Conservation (phyloP, 1,284 basidiomycete genomes). For the Phellinidium pouzarii region DNA sequence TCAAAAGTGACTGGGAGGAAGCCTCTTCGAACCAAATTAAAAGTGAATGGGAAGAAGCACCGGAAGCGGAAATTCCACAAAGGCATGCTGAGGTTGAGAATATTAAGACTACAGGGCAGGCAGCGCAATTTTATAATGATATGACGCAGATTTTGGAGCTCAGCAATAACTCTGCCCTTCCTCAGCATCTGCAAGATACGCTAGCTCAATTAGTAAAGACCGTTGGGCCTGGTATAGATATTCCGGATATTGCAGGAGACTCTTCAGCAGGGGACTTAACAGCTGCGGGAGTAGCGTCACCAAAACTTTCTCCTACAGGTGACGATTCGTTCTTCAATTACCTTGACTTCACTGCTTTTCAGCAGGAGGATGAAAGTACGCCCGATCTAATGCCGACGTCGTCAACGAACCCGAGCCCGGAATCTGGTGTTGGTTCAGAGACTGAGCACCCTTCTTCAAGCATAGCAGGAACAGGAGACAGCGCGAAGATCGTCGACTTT, state of each 20-base stretch:
- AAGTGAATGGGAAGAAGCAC: conserved; percentile 59
- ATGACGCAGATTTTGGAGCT: conserved; percentile 56
- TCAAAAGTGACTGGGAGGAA: conserved; percentile 63
- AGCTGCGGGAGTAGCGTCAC: conserved; percentile 28
- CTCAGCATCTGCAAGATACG: conserved; percentile 51
- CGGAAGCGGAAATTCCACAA: conserved; percentile 46
- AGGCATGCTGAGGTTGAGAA: conserved; percentile 49
- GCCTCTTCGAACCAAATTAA: no score
- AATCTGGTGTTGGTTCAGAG: conserved; percentile 55
- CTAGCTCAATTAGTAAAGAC: conserved; percentile 57
- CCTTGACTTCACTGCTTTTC: conserved; percentile 61
- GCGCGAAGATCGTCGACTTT: conserved; percentile 43
- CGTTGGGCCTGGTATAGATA: conserved; percentile 34
- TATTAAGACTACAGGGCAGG: conserved; percentile 61
- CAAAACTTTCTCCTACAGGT: conserved; percentile 29
- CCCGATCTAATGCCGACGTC: conserved; percentile 64
- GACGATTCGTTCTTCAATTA: conserved; percentile 36
- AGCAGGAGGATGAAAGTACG: conserved; percentile 50
- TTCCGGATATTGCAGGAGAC: conserved; percentile 25
- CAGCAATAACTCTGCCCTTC: conserved; percentile 34
- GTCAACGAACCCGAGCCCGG: conserved; percentile 58
- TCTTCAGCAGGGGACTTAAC: background rate
- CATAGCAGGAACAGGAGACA: conserved; percentile 23
- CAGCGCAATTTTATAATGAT: conserved; percentile 51
- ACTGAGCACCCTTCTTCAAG: conserved; percentile 35